phyloP scores from a whole-genome alignment of 352 stramenopile genomes.

The Thalassiosira pacifica region DNA sequence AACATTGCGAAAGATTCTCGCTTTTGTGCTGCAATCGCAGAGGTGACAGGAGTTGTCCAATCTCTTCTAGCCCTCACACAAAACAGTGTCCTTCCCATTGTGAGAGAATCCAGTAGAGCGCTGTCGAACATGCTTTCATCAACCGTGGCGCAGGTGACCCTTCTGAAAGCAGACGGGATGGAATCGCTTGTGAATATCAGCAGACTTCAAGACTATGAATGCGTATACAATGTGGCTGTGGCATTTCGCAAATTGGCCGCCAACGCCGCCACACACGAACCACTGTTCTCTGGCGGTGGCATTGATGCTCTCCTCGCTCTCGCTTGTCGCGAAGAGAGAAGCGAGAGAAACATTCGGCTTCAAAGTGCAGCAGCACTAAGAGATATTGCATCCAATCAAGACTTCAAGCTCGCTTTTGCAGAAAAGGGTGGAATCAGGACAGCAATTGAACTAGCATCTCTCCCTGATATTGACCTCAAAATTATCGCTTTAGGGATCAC shows the following conservation, averaged over 20 bases:
- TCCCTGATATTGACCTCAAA: slow-evolving; percentile 79
- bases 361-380: slow-evolving; percentile 93
- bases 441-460: slow-evolving; percentile 79
- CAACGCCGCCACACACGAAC: slow-evolving; percentile 87
- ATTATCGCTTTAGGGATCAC: slow-evolving; percentile 90
- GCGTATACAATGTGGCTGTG: slow-evolving; percentile 91
- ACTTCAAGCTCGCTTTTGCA: slow-evolving; percentile 91
- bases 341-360: slow-evolving; percentile 88
- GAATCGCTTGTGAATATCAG: slow-evolving; percentile 89
- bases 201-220: slow-evolving; percentile 90
- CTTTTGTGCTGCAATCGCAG: slow-evolving; percentile 89
- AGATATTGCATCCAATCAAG: slow-evolving; percentile 91
- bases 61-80: slow-evolving; percentile 69
- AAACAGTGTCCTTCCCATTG: slow-evolving; percentile 43
- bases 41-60: slow-evolving; percentile 90
- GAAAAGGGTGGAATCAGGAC: slow-evolving; percentile 90
- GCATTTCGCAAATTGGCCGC: slow-evolving; percentile 91
- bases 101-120: slow-evolving; percentile 91
- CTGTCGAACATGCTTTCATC: slow-evolving; percentile 92
- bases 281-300: slow-evolving; percentile 88
- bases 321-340: slow-evolving; percentile 85
- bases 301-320: slow-evolving; percentile 86
- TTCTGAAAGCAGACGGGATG: slow-evolving; percentile 91
- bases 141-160: slow-evolving; percentile 86
- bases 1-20: slow-evolving; percentile 91